These are phyloP conservation scores for Melastoma candidum DNA, from an alignment of 441 rosid genomes.

Conservation along the genomic window DNA sequence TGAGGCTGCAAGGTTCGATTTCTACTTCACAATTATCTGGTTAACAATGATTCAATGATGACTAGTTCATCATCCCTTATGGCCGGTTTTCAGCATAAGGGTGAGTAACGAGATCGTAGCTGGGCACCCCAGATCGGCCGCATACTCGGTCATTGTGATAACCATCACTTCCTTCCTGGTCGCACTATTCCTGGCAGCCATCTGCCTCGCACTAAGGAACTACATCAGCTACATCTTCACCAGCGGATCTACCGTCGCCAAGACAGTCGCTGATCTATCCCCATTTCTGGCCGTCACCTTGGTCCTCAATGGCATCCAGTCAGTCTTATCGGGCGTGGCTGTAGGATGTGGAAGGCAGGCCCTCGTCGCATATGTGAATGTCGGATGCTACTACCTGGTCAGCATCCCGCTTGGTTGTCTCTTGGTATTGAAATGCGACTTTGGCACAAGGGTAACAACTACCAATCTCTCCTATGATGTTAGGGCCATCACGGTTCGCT, in stretches of 20 bases:
- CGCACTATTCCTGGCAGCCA: slow-evolving; percentile 12
- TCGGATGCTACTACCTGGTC: slow-evolving; percentile 53
- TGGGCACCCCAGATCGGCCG: slow-evolving; percentile 32
- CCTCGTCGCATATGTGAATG: slow-evolving; percentile 55
- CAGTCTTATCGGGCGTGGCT: slow-evolving; percentile 51
- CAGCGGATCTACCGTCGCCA: slow-evolving; percentile 23
- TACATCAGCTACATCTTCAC: slow-evolving; percentile 42
- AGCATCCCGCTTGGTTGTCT: slow-evolving; percentile 45
- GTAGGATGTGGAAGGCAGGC: slow-evolving; percentile 76
- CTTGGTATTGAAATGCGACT: slow-evolving; percentile 43
- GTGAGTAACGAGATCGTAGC: slow-evolving; percentile 55
- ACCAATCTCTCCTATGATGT: too few species aligned
- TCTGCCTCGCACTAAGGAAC: slow-evolving; percentile 22
- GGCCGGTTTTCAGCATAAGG: slow-evolving; percentile 23
- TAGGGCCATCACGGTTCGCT: too few species aligned
- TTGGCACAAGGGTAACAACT: slow-evolving; percentile 37
- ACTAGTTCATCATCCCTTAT: too few species aligned
- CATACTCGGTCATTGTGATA: slow-evolving; percentile 25
- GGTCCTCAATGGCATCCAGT: slow-evolving; percentile 37
- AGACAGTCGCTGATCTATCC: slow-evolving; percentile 34
- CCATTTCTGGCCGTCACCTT: slow-evolving; percentile 31
- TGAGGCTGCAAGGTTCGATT: slow-evolving; percentile 41
- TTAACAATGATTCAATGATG: too few species aligned
- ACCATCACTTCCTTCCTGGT: slow-evolving; percentile 24
- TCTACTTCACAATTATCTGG: too few species aligned